These are phyloP conservation scores for Echeveria elegans DNA, from an alignment of 164 flowering plant genomes.

Conservation along the genomic window DNA sequence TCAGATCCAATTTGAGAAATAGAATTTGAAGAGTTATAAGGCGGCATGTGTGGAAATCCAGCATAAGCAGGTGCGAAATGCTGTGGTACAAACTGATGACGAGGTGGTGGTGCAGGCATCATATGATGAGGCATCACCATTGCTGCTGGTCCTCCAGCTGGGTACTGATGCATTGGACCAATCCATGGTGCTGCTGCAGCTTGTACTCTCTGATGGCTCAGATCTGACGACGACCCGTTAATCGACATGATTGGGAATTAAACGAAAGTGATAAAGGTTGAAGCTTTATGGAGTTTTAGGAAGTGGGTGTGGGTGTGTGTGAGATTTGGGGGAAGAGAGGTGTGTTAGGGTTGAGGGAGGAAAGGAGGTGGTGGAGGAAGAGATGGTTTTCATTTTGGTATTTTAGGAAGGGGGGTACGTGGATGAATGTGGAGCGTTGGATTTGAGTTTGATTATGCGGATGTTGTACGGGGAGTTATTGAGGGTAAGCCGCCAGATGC, in stretches of 20 bases:
- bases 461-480: neutral
- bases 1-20: neutral
- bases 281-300: neutral
- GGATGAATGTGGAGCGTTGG: neutral
- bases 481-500: constrained; percentile 3
- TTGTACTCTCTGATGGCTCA: neutral
- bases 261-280: neutral
- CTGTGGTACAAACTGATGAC: neutral
- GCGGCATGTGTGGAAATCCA: neutral
- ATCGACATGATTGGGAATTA: neutral
- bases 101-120: constrained; percentile 5
- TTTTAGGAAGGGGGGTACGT: neutral
- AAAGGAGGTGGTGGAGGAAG: neutral
- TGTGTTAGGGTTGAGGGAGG: neutral
- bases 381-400: constrained; percentile 6
- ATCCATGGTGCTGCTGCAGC: neutral
- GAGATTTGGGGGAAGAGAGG: neutral
- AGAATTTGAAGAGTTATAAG: no score
- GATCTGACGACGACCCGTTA: neutral
- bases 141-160: neutral
- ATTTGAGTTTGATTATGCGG: neutral
- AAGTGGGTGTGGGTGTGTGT: neutral
- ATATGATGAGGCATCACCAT: constrained; percentile 9
- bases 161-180: neutral
- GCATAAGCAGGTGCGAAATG: neutral